Evolutionary conservation across 805 yeast genomes (phyloP), one percentile per base, ranked within the genome.

Genomic region (Ogataea pini): DNA sequence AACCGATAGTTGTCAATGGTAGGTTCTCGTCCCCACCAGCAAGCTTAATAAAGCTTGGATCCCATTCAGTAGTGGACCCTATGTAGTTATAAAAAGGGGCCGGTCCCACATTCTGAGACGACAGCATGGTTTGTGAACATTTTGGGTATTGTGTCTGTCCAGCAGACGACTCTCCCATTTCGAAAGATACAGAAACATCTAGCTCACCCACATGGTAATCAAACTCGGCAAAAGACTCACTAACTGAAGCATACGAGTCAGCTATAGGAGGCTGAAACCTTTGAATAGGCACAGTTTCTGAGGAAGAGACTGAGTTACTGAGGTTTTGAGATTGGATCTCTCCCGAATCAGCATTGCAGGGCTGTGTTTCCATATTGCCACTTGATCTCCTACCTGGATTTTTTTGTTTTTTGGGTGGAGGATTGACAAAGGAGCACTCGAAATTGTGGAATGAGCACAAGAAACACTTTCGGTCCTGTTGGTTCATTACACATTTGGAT

Each of bases 21-120:
- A 51, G 14, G 6, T 4, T 7, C 2, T 18, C 8, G 3, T 18
- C 33, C 7, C 10, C 22, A 27, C 18, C 28, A 9, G 38, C 25
- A 2, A 42, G 25, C 18, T 17, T 25, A 13, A 48, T 27, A 12
- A 54, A 44, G 18, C 28, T 18, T 1, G 36, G 19, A 27, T 54
- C 57, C 58, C 58, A 54, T 34, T 54, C 56, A 13, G 49, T 36
- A 3, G 58, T 46, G 4, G 46, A 19, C 10, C 56, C 58, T 10
- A 44, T 36, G 41, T 17, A 47, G 34, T 17, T 31, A 17, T 31
- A 31, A 17, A 12, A 31, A 17, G 18, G 17, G 13, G 4, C 13
- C 3, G 34, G 9, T 7, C 16, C 34, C 3, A 7, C 16, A 16
- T 31, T 14, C 17, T 31, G 18, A 16, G 9, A n/a, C 17, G 34